Percentiles rank a stretch among this genome's conserved stretches.
Evolutionary conservation across 257 asterid species (phyloP).

Genomic region (Lycium barbarum): DNA sequence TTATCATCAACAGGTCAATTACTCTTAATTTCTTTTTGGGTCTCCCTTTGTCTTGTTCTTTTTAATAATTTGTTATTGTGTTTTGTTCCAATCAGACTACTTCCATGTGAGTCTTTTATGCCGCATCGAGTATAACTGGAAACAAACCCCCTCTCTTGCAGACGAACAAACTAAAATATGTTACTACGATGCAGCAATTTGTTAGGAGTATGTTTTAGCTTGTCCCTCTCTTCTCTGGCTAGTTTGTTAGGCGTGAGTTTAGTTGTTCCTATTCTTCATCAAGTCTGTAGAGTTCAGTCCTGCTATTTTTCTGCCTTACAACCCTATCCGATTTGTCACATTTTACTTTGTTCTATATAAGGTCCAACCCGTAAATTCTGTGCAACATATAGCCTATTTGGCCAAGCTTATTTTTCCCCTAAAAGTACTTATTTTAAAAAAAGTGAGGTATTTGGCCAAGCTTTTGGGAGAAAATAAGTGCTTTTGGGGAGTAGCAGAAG

Average conservation of each 20-base stretch:
- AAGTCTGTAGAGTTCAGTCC: background rate
- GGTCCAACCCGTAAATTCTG: constrained; percentile 14
- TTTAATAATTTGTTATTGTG: background rate
- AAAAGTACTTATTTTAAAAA: no score
- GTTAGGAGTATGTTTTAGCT: constrained; percentile 14
- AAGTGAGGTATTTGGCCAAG: no score
- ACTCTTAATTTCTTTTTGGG: background rate
- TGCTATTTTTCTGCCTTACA: constrained; percentile 4
- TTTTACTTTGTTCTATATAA: background rate
- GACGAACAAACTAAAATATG: background rate
- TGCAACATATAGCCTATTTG: background rate
- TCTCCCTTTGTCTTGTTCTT: background rate
- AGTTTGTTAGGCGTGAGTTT: background rate
- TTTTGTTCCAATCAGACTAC: background rate
- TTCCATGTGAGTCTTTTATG: background rate
- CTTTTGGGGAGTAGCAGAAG: no score
- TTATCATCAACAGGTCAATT: constrained; percentile 24
- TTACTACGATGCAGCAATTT: background rate
- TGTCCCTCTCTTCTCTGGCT: background rate
- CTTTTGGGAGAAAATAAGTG: no score
- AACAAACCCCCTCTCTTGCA: constrained; percentile 6
- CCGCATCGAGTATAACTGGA: background rate
- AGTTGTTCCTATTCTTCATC: constrained; percentile 12
- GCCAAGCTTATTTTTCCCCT: no score
- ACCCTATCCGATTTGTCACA: background rate